Evolutionary conservation across 345 rosid species (phyloP).

Genomic region (Syzygium jambos): DNA sequence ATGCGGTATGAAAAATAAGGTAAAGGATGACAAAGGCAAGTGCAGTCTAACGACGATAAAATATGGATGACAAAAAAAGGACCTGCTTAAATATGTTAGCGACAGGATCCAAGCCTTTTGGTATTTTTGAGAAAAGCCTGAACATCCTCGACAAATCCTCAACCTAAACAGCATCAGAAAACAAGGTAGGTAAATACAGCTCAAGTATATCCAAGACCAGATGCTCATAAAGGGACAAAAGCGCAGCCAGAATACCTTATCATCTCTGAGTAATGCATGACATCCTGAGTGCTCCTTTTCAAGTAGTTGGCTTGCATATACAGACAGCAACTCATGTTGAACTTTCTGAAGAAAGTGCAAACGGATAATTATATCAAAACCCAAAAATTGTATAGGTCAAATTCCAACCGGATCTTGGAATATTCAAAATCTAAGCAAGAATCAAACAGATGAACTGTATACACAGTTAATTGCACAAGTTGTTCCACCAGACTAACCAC

Average conservation of each 20-base stretch:
- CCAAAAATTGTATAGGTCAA: background rate
- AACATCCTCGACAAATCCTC: conserved; percentile 97
- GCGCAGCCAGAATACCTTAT: conserved; percentile 43
- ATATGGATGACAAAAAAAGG: background rate
- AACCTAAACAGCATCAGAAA: conserved; percentile 27
- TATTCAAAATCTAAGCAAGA: background rate
- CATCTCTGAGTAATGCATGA: conserved; percentile 76
- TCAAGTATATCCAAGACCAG: background rate
- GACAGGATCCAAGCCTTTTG: conserved; percentile 73
- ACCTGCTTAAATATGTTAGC: conserved; percentile 91
- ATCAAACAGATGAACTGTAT: background rate
- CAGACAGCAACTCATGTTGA: conserved; percentile 74
- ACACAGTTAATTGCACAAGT: background rate
- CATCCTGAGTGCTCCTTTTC: conserved; percentile 95
- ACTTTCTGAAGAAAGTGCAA: conserved; percentile 54
- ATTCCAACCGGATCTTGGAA: background rate
- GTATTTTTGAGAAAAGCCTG: conserved; percentile 73
- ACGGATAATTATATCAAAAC: background rate
- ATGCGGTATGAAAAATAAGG: background rate
- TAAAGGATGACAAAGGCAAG: background rate
- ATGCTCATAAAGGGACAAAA: background rate
- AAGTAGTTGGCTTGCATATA: conserved; percentile 53
- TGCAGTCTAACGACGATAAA: background rate
- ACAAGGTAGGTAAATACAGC: background rate
- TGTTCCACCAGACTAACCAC: background rate